Conservation (phyloP, 2,329 filamentous ascomycete species). For the Penicillium fuscoglaucum region DNA sequence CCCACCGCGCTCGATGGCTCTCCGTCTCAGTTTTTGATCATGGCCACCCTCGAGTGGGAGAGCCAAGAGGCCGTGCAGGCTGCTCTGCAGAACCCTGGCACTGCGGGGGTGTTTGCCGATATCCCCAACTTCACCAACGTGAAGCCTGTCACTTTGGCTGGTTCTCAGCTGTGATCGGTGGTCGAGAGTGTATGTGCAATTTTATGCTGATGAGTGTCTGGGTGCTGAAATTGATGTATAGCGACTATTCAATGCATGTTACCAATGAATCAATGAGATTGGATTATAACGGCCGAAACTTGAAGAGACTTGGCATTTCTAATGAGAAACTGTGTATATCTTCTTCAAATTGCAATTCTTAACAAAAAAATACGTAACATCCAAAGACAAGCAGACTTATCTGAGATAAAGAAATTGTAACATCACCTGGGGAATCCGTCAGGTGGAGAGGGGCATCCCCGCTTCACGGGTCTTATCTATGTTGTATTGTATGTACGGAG, state of each 20-base stretch:
- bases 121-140: slow-evolving; percentile 28
- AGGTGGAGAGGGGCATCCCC: neutral
- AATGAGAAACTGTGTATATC: neutral
- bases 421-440: neutral
- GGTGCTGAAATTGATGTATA: neutral
- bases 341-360: neutral
- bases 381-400: neutral
- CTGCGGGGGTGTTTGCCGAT: slow-evolving; percentile 19
- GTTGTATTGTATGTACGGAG: neutral
- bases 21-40: slow-evolving; percentile 18
- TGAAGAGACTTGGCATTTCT: neutral
- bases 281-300: neutral
- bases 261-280: neutral
- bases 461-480: slow-evolving; percentile 6
- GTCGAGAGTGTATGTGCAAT: neutral
- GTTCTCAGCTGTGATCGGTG: neutral
- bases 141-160: slow-evolving; percentile 22
- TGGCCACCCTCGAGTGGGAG: slow-evolving; percentile 20
- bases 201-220: too few species aligned
- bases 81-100: slow-evolving; percentile 9
- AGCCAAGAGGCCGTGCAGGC: slow-evolving; percentile 18
- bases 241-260: neutral
- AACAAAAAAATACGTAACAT: neutral
- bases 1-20: slow-evolving; percentile 17
- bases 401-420: neutral